These are phyloP conservation scores for Pseudogymnoascus sp. DNA, from an alignment of 2,329 filamentous ascomycete species.

Conservation along the genomic window DNA sequence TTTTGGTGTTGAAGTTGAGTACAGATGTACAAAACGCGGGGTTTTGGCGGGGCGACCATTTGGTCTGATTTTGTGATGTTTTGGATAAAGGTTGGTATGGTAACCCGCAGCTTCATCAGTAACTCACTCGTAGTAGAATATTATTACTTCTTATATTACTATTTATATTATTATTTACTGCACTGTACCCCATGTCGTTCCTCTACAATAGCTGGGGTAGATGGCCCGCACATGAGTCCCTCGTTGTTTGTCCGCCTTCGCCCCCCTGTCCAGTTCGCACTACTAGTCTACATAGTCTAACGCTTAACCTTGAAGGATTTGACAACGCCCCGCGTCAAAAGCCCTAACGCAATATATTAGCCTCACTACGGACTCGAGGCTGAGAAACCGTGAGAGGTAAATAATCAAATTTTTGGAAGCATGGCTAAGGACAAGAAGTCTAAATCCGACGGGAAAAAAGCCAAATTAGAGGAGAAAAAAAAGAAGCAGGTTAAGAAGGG, in stretches of 20 bases:
- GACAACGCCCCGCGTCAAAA: constrained; percentile 3
- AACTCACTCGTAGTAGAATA: background rate
- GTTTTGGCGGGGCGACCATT: background rate
- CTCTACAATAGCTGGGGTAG: background rate
- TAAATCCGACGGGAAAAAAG: constrained; percentile 42
- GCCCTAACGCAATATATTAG: constrained; percentile 8
- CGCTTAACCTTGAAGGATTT: constrained; percentile 5
- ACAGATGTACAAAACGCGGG: background rate
- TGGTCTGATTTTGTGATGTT: background rate
- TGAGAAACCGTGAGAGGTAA: background rate
- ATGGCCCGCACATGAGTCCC: background rate
- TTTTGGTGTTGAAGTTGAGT: background rate
- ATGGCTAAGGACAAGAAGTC: constrained; percentile 50
- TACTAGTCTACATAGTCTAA: background rate
- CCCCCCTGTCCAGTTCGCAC: background rate
- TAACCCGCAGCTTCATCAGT: background rate
- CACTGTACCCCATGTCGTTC: background rate
- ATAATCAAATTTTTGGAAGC: constrained; percentile 8
- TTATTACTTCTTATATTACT: background rate
- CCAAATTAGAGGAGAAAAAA: constrained; percentile 55
- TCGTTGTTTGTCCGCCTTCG: background rate
- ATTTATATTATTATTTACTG: background rate
- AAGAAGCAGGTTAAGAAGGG: constrained; percentile 82
- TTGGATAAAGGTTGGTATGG: background rate
- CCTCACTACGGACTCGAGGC: constrained; percentile 3